Conservation (phyloP, 202 grass and related monocot species). For the Elaeis oleifera region DNA sequence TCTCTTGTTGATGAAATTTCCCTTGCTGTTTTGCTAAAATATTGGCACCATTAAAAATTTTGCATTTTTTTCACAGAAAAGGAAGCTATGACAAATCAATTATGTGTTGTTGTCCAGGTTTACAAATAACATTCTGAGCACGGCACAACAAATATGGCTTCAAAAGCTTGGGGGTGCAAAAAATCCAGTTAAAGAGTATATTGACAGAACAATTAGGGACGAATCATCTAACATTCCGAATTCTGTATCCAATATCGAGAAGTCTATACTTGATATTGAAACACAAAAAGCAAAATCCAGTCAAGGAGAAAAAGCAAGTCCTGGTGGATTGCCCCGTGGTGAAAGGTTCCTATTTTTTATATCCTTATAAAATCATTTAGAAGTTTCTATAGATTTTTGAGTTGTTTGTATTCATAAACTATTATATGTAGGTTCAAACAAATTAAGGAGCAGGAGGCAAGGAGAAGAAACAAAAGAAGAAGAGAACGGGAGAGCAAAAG, state of each 20-base stretch:
- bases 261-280: slow-evolving; percentile 33
- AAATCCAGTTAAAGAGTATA: slow-evolving; percentile 80
- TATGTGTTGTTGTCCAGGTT: slow-evolving; percentile 49
- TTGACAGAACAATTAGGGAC: slow-evolving; percentile 55
- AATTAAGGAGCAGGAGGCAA: slow-evolving; percentile 68
- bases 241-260: slow-evolving; percentile 18
- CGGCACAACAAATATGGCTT: slow-evolving; percentile 84
- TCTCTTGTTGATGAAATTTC: too few species aligned
- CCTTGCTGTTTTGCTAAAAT: too few species aligned
- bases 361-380: slow-evolving; percentile 1
- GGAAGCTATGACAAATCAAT: slow-evolving; percentile 2
- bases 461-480: slow-evolving; percentile 35
- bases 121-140: slow-evolving; percentile 93
- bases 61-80: too few species aligned
- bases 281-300: slow-evolving; percentile 29
- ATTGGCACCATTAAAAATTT: too few species aligned
- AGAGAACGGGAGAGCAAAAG: slow-evolving; percentile 20
- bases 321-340: slow-evolving; percentile 40
- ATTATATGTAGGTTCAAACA: slow-evolving; percentile 65
- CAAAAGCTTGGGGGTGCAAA: slow-evolving; percentile 92
- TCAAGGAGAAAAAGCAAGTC: slow-evolving; percentile 35
- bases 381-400: not conserved
- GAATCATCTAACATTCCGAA: slow-evolving; percentile 19
- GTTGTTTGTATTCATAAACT: slow-evolving; percentile 13
- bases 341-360: slow-evolving; percentile 52